Conservation (phyloP, 495 filamentous ascomycete genomes). For the Xylaria grammica region DNA sequence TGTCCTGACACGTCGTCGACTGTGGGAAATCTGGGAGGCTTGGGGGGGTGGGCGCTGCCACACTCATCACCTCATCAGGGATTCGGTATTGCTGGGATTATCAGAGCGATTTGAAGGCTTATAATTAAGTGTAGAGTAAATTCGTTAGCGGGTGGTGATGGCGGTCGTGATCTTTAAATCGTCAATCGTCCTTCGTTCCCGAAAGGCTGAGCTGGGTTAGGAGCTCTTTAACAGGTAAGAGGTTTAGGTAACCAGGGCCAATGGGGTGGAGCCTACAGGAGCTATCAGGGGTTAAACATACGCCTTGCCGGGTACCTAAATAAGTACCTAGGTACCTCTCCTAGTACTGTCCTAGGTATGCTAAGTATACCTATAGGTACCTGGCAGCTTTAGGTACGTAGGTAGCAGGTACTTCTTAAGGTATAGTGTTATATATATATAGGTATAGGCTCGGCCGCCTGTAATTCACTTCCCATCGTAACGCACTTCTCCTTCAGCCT, state of each 20-base stretch:
- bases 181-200: constrained; percentile 11
- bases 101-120: not conserved
- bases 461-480: too few relatives aligned
- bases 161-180: not conserved
- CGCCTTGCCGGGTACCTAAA: too few relatives aligned
- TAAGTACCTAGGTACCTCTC: too few relatives aligned
- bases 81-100: not conserved
- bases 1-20: constrained; percentile 22
- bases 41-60: constrained; percentile 33
- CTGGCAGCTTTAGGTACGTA: too few relatives aligned
- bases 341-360: too few relatives aligned
- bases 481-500: too few relatives aligned
- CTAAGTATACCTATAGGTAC: too few relatives aligned
- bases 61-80: constrained; percentile 36
- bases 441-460: too few relatives aligned
- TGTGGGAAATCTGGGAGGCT: constrained; percentile 29
- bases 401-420: too few relatives aligned
- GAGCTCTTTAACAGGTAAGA: too few relatives aligned
- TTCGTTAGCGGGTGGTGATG: not conserved
- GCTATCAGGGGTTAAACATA: constrained; percentile 7
- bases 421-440: too few relatives aligned
- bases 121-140: not conserved
- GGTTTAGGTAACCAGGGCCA: not conserved
- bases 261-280: not conserved
- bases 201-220: constrained; percentile 10